Evolutionary conservation across 352 stramenopile species (phyloP), one percentile per base, ranked within the genome.

Genomic region (Plasmopara muralis): DNA sequence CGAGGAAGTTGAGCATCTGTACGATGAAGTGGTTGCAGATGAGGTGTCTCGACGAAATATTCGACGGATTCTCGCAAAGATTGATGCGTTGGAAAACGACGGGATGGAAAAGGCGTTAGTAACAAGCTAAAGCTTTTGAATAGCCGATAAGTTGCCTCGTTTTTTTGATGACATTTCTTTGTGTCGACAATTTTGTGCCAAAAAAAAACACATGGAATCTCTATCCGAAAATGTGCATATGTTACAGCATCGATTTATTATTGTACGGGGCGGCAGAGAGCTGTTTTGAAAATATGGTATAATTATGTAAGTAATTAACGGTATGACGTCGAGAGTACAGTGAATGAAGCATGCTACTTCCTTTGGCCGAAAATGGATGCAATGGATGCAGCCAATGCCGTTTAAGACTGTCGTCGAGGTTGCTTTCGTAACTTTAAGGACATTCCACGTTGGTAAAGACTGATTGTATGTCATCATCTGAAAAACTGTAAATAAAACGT

Each of bases 21-120:
- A 89, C 43, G 77, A 89, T n/a, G 65, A 87, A 12, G 54, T 77
- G 10, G 62, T 74, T 2, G 70, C 70, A 9, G 82, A 93, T 29
- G 74, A 89, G 12, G 67, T 84, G 0, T 82, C 77, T 3, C 69
- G 73, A 52, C 78, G 72, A 42, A 89, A 90, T 38, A 89, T 88
- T 44, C 68, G 73, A 5, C 72, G 79, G 9, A 84, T 89, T 48
- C 16, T 87, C 7, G 55, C 61, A 2, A 90, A 88, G 43, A 68
- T 85, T 15, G 76, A 89, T 15, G 52, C 47, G 1, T 44, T 78
- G 25, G 42, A 53, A 39, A 48, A 29, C 10, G 53, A 57, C 40
- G 28, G 29, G 15, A 30, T 10, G 6, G 35, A 39, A 12, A 25
- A 28, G 30, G 37, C 14, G 42, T 13, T 4, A 25, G 16, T 9